These are phyloP conservation scores for Chlamydomonas eustigma DNA, from an alignment of 139 green algal genomes.

Conservation along the genomic window DNA sequence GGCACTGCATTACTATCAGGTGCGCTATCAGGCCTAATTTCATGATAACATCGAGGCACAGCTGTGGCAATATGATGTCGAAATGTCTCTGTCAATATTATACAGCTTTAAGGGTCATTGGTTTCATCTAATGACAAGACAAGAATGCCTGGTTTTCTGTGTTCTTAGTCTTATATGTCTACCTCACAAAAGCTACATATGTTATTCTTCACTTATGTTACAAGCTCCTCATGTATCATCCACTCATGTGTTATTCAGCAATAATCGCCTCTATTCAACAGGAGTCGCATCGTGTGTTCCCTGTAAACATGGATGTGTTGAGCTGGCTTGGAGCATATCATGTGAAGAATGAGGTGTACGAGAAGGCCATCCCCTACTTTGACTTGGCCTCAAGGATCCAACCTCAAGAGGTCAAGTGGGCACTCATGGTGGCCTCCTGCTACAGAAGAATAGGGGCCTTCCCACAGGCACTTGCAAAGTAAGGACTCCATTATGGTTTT, in stretches of 20 bases:
- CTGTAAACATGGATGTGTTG: conserved; percentile 81
- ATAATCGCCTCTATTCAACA: conserved; percentile 4
- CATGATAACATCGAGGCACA: no score
- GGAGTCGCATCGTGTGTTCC: conserved; percentile 73
- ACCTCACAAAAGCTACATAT: no score
- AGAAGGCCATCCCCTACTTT: conserved; percentile 77
- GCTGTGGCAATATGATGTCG: no score
- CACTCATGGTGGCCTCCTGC: conserved; percentile 72
- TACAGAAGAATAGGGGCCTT: conserved; percentile 59
- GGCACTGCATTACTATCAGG: conserved; percentile 73
- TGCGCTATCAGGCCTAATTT: conserved; percentile 6
- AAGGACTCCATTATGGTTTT: no score
- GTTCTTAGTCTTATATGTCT: no score
- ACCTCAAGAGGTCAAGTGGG: conserved; percentile 85
- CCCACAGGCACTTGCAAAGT: conserved; percentile 17
- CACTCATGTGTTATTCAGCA: no score
- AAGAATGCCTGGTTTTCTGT: no score
- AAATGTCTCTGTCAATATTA: no score
- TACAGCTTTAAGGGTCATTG: no score
- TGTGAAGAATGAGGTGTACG: conserved; percentile 71
- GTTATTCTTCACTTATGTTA: no score
- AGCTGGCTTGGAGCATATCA: conserved; percentile 84
- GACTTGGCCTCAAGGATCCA: conserved; percentile 73
- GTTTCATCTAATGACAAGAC: no score
- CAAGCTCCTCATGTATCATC: no score